A percentile compares a stretch with the other conserved stretches of the same genome.
phyloP scores from a whole-genome alignment of 2,329 filamentous ascomycete genomes.

The Fusarium sp. region DNA sequence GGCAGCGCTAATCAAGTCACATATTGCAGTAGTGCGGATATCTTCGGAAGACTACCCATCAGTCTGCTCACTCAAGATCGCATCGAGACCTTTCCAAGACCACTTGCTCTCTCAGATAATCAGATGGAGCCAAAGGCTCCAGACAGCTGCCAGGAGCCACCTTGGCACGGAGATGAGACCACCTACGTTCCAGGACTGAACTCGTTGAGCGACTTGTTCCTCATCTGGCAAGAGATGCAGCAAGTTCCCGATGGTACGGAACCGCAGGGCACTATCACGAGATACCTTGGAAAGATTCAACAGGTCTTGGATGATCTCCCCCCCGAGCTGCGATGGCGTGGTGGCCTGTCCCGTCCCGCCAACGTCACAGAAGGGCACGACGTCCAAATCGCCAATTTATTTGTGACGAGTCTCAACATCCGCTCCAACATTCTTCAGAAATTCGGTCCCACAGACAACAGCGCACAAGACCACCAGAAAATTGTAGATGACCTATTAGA shows the following conservation, averaged over 20 bases:
- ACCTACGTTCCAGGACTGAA: slow-evolving; percentile 49
- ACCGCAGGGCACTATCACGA: slow-evolving; percentile 8
- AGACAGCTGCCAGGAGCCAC: background rate
- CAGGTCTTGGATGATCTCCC: slow-evolving; percentile 45
- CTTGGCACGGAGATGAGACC: slow-evolving; percentile 47
- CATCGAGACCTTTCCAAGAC: slow-evolving; percentile 34
- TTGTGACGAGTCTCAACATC: slow-evolving; percentile 50
- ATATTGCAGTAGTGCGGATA: slow-evolving; percentile 39
- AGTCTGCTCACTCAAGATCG: slow-evolving; percentile 40
- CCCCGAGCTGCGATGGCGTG: slow-evolving; percentile 49
- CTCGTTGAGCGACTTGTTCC: slow-evolving; percentile 46
- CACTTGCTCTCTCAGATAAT: slow-evolving; percentile 42
- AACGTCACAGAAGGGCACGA: slow-evolving; percentile 48
- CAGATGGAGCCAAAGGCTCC: slow-evolving; percentile 41
- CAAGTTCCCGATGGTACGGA: slow-evolving; percentile 5
- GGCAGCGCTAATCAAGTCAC: background rate
- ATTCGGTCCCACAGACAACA: slow-evolving; percentile 30
- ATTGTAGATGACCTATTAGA: slow-evolving; percentile 50
- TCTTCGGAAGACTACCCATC: slow-evolving; percentile 42
- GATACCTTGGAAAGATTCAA: slow-evolving; percentile 40
- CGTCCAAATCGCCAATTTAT: slow-evolving; percentile 50
- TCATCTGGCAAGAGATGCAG: slow-evolving; percentile 47
- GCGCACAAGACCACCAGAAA: slow-evolving; percentile 41
- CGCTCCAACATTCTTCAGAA: slow-evolving; percentile 50
- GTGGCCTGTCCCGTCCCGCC: slow-evolving; percentile 45